Evolutionary conservation across 768 basidiomycete species (phyloP), one percentile per base, ranked within the genome.

Genomic region (Calocera cornea): DNA sequence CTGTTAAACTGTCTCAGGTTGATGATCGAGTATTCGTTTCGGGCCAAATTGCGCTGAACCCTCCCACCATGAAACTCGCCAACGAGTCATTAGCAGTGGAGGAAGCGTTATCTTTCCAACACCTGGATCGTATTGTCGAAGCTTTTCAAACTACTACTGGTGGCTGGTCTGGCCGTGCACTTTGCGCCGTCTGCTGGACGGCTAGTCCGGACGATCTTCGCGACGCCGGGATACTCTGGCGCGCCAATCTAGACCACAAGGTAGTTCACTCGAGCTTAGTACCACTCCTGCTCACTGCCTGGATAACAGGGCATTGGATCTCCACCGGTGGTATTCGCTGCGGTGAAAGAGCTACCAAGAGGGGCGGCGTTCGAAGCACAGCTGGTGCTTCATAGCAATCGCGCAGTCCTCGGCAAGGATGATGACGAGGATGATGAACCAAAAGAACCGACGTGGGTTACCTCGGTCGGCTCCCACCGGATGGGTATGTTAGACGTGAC

Each of bases 31-130:
- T 93, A n/a, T 92, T 91, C 71, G 80, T 98, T 67, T 97, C 97
- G 0, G 97, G 97, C 2, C 97, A 99, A 74, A 98, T 99, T 54
- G 92, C 92, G 0, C 80, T 99, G 24, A 79, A 94, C 34, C 95
- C 97, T 0, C 78, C 85, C 54, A 85, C 79, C 54, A 79, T 97
- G 33, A 74, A 80, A 1, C 78, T 98, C 1, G 88, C 94, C 10
- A 83, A 87, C 16, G 76, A 69, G 1, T 86, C 82, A 11, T 74
- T 90, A 65, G 77, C 83, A 0, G 72, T 79, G 12, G 92, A 98
- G 76, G 80, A 84, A 1, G 87, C 89, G 0, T 79, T 98, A 8
- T 82, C 84, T 0, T 81, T 86, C 44, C 95, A 97, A 72, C 97
- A 99, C 74, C 86, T 87, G 1, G 75, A 80, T 10, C 84, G 91